A percentile compares a stretch with the other conserved stretches of the same genome.
Evolutionary conservation across 768 basidiomycete species (phyloP).

Genomic region (Leccinum obscurum): DNA sequence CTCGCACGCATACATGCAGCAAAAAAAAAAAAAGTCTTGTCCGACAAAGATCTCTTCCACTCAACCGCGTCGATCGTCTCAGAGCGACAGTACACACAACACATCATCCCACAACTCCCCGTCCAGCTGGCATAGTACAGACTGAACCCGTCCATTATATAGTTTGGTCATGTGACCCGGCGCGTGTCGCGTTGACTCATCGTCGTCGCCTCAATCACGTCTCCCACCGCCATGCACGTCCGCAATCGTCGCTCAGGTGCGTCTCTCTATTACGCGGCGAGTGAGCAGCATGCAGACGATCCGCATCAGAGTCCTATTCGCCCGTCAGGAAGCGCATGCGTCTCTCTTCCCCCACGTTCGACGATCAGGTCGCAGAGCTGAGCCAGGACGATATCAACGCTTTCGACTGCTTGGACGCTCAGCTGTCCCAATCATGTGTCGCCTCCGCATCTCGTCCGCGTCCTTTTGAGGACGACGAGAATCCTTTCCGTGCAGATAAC

Average conservation of each 20-base stretch:
- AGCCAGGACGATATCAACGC: constrained; percentile 58
- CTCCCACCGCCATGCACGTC: background rate
- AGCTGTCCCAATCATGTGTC: constrained; percentile 38
- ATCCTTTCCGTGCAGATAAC: constrained; percentile 19
- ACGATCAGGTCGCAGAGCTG: constrained; percentile 48
- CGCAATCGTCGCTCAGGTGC: background rate
- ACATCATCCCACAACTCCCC: background rate
- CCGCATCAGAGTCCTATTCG: constrained; percentile 11
- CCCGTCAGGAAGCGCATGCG: constrained; percentile 60
- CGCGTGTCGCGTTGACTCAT: constrained; percentile 4
- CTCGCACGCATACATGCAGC: background rate
- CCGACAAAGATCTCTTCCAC: background rate
- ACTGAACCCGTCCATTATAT: background rate
- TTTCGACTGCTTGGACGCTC: constrained; percentile 51
- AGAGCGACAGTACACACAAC: background rate
- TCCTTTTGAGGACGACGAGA: constrained; percentile 17
- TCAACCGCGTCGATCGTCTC: background rate
- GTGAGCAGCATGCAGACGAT: background rate
- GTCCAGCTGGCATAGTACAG: background rate
- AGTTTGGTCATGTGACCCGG: constrained; percentile 21
- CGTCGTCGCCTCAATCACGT: background rate
- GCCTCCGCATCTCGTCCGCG: background rate
- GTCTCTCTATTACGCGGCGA: background rate
- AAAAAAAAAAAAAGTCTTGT: background rate
- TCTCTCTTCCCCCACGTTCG: constrained; percentile 67